A percentile compares a stretch with the other conserved stretches of the same genome.
phyloP scores from a whole-genome alignment of 2,329 filamentous ascomycete species.

The Botrytis galanthina region DNA sequence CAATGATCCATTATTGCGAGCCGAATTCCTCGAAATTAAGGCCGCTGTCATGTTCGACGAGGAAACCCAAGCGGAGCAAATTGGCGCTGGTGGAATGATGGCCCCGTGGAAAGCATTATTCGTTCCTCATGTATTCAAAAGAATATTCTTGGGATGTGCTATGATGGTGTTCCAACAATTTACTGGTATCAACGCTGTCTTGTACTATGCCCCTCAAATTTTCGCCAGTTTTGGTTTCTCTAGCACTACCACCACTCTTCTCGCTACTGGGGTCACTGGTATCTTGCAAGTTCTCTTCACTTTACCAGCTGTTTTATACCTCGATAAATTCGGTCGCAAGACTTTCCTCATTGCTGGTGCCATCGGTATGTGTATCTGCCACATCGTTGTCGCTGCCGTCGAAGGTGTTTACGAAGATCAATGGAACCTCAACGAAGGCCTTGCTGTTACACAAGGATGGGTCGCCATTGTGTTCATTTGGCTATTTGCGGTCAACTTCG shows the following conservation, averaged over 20 bases:
- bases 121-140: constrained; percentile 41
- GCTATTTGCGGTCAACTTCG: constrained; percentile 38
- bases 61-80: constrained; percentile 37
- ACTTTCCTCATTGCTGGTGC: constrained; percentile 60
- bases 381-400: constrained; percentile 51
- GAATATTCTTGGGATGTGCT: constrained; percentile 50
- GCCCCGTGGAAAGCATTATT: constrained; percentile 45
- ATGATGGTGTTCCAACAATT: constrained; percentile 55
- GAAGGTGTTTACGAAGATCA: constrained; percentile 42
- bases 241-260: constrained; percentile 49
- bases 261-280: constrained; percentile 68
- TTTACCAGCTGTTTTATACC: constrained; percentile 61
- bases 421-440: constrained; percentile 35
- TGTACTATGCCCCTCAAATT: constrained; percentile 50
- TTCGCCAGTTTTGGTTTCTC: constrained; percentile 42
- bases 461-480: constrained; percentile 40
- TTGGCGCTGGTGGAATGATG: constrained; percentile 49
- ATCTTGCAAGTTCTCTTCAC: constrained; percentile 66
- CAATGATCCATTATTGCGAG: constrained; percentile 52
- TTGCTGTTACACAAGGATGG: constrained; percentile 40
- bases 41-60: constrained; percentile 59
- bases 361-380: constrained; percentile 64
- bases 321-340: constrained; percentile 63
- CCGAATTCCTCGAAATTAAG: constrained; percentile 52
- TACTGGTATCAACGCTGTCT: constrained; percentile 45